phyloP scores from a whole-genome alignment of 2,329 filamentous ascomycete genomes.

The Paraconiothyrium sp. region DNA sequence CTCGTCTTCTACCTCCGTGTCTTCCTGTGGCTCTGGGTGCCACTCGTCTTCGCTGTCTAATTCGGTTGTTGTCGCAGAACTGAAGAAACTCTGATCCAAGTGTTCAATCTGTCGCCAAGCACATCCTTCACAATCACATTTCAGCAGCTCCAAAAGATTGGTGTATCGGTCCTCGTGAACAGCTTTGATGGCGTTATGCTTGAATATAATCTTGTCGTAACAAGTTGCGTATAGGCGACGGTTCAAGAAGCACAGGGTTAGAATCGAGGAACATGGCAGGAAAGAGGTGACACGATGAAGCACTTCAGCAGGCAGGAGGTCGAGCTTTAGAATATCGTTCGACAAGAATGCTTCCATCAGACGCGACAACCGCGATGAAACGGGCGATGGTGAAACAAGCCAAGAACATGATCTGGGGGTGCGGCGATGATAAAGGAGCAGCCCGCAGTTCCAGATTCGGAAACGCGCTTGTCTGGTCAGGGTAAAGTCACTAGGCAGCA shows the following conservation, averaged over 20 bases:
- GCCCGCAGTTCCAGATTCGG: neutral
- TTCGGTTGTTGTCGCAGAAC: conserved; percentile 4
- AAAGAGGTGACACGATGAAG: conserved; percentile 4
- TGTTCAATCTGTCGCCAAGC: neutral
- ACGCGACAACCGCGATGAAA: neutral
- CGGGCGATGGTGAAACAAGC: neutral
- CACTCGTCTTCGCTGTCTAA: conserved; percentile 15
- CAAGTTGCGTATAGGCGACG: conserved; percentile 5
- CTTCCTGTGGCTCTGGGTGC: conserved; percentile 8
- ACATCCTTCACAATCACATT: neutral
- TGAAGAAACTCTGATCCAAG: neutral
- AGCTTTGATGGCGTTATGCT: neutral
- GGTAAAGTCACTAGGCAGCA: neutral
- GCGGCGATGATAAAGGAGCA: neutral
- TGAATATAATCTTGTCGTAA: conserved; percentile 15
- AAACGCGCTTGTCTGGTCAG: neutral
- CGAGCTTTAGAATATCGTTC: neutral
- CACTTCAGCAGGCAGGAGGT: conserved; percentile 13
- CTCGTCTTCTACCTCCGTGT: neutral
- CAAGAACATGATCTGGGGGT: neutral
- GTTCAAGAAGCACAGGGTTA: conserved; percentile 4
- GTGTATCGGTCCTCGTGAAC: conserved; percentile 5
- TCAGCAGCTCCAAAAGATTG: conserved; percentile 4
- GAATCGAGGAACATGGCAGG: conserved; percentile 10
- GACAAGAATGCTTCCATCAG: neutral